phyloP scores from a whole-genome alignment of 2,329 filamentous ascomycete species.

The Fusarium irregulare region DNA sequence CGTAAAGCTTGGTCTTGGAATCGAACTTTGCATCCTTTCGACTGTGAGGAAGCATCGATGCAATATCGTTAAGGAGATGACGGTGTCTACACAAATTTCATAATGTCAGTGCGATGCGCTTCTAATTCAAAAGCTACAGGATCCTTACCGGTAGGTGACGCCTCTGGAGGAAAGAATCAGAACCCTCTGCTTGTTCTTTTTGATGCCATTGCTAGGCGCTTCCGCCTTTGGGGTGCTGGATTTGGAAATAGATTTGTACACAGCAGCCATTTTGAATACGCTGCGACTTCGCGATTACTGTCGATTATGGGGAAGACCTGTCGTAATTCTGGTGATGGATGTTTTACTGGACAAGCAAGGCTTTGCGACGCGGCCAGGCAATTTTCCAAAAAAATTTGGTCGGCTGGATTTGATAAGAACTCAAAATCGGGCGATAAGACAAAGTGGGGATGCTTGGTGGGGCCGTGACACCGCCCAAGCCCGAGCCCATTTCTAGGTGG shows the following conservation, averaged over 20 bases:
- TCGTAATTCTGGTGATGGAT: conserved; percentile 35
- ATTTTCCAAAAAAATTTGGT: conserved; percentile 47
- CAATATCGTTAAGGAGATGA: conserved; percentile 90
- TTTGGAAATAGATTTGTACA: conserved; percentile 81
- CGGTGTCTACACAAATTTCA: conserved; percentile 73
- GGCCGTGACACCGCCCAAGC: conserved; percentile 40
- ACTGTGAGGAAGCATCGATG: conserved; percentile 88
- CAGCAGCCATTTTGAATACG: conserved; percentile 67
- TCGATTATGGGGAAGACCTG: conserved; percentile 19
- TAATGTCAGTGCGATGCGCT: conserved; percentile 35
- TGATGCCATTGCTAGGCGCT: conserved; percentile 60
- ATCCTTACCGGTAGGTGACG: conserved; percentile 81
- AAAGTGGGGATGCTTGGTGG: conserved; percentile 29
- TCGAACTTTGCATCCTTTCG: conserved; percentile 97
- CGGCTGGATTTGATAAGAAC: conserved; percentile 49
- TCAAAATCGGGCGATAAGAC: conserved; percentile 44
- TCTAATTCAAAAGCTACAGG: background rate
- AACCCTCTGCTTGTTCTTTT: conserved; percentile 79
- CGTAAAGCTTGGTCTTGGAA: conserved; percentile 87
- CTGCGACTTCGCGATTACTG: conserved; percentile 13
- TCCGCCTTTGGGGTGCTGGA: conserved; percentile 62
- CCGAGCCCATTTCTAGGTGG: background rate
- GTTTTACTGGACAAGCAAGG: conserved; percentile 11
- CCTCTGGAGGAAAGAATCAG: conserved; percentile 93
- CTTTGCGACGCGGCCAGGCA: conserved; percentile 42